Evolutionary conservation across 176 grass and related monocot species (phyloP), one percentile per base, ranked within the genome.

Genomic region (Triticum monococcum): DNA sequence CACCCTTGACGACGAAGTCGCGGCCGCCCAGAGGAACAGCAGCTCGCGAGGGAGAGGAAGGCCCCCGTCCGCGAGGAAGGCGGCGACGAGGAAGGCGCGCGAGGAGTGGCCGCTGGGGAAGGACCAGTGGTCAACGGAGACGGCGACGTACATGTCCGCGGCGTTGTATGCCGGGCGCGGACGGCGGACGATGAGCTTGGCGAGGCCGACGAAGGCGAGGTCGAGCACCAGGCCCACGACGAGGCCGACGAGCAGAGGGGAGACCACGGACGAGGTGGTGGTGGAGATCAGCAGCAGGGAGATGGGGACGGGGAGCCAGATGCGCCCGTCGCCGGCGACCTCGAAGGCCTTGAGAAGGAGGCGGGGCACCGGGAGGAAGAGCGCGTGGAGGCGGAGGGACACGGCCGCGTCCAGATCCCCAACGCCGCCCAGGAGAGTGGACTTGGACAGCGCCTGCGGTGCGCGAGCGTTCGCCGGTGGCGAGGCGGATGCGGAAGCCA

Each of bases 91-190:
- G 96, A 98, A 98, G 28, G 94, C 88, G 18, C 91, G 88, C 25
- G 96, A 98, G 38, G 96, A 92, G 84, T 95, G 96, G 8, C 96
- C 91, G 59, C 96, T 98, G 37, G 93, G 96, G 63, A 95, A 98
- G 46, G 93, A 98, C 88, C 86, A 98, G 81, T 94, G 91, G 75
- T 98, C 96, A 12, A 70, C 88, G 70, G 91, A 79, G 83, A 94
- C 89, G n/a, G 84, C 88, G 12, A 96, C 85, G 46, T 83, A 81
- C 96, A 98, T 98, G 90, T 89, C 93, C 35, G 69, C 85, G 89
- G 89, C 90, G 92, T 94, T 98, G 92, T 94, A 94, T 11, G 91
- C 86, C 64, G 92, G 93, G 67, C 96, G 86, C 50, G 90, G 96
- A 48, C 96, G 93, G 90, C 92, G 90, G 76, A 98, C 81, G 84